phyloP scores from a whole-genome alignment of 306 rosid species.

The Malus sylvestris region DNA sequence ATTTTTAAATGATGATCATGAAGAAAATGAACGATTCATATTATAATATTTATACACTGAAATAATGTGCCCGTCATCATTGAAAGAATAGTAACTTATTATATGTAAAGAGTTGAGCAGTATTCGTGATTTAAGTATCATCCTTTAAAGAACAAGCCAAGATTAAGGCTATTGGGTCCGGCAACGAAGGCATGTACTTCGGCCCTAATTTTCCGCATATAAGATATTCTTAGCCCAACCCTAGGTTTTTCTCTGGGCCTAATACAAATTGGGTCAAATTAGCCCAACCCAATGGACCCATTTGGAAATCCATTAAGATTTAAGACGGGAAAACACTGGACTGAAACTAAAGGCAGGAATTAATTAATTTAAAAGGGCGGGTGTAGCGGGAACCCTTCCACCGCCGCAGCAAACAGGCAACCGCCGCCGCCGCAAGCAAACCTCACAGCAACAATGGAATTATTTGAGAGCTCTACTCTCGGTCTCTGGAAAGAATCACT shows the following conservation, averaged over 20 bases:
- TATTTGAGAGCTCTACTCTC: conserved; percentile 39
- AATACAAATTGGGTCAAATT: not conserved
- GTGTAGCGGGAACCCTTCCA: not conserved
- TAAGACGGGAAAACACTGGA: not conserved
- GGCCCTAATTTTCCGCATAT: not conserved
- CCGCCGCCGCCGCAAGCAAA: not conserved
- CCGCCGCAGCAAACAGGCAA: not conserved
- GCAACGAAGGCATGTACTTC: not conserved
- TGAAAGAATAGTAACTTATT: too few relatives aligned
- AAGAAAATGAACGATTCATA: too few relatives aligned
- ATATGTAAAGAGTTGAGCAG: not conserved
- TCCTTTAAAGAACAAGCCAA: not conserved
- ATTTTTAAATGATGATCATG: too few relatives aligned
- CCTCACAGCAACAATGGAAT: conserved; percentile 34
- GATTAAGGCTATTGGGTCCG: not conserved
- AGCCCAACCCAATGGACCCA: not conserved
- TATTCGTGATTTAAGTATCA: not conserved
- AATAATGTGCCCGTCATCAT: too few relatives aligned
- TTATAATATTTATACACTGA: not conserved
- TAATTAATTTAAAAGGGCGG: not conserved
- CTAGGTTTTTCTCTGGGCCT: not conserved
- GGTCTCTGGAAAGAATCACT: conserved; percentile 59
- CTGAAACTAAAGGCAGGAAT: too few relatives aligned
- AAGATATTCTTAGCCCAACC: too few relatives aligned
- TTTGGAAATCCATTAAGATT: not conserved